Percentiles rank a stretch among this genome's conserved stretches.
These are phyloP conservation scores for Didymella exigua DNA, from an alignment of 2,329 filamentous ascomycete genomes.

Conservation along the genomic window DNA sequence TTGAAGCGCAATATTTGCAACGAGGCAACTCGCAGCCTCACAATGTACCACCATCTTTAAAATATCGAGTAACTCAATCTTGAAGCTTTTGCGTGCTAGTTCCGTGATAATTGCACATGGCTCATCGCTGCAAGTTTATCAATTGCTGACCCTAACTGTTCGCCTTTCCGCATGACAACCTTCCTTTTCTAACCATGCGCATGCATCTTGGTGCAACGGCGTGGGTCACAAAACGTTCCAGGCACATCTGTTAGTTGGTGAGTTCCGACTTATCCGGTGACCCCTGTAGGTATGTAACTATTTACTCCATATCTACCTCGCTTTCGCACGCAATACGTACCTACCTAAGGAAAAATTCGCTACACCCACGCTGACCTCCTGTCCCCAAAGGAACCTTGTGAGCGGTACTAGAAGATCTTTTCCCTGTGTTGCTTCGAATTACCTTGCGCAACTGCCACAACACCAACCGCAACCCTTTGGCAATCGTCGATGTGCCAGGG, in stretches of 20 bases:
- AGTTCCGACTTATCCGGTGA: constrained; percentile 13
- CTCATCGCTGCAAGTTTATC: background rate
- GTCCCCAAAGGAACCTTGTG: background rate
- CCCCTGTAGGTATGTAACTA: background rate
- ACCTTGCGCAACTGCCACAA: background rate
- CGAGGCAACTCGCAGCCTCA: background rate
- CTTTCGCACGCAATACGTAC: constrained; percentile 1
- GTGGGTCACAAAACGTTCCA: constrained; percentile 4
- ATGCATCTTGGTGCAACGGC: background rate
- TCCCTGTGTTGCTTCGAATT: background rate
- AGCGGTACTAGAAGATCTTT: background rate
- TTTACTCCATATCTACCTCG: constrained; percentile 4
- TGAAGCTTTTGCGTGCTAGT: background rate
- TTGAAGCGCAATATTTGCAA: background rate
- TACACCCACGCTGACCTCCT: background rate
- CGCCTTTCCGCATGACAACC: background rate
- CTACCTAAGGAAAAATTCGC: background rate
- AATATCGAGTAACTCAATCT: background rate
- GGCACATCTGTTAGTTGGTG: background rate
- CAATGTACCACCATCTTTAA: background rate
- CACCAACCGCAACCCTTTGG: background rate
- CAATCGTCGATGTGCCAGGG: constrained; percentile 8
- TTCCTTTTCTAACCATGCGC: background rate
- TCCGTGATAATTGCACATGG: too few relatives aligned
- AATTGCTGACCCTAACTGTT: background rate